Evolutionary conservation across 2,329 filamentous ascomycete genomes (phyloP), one percentile per base, ranked within the genome.

Genomic region (Colletotrichum euphorbiae): DNA sequence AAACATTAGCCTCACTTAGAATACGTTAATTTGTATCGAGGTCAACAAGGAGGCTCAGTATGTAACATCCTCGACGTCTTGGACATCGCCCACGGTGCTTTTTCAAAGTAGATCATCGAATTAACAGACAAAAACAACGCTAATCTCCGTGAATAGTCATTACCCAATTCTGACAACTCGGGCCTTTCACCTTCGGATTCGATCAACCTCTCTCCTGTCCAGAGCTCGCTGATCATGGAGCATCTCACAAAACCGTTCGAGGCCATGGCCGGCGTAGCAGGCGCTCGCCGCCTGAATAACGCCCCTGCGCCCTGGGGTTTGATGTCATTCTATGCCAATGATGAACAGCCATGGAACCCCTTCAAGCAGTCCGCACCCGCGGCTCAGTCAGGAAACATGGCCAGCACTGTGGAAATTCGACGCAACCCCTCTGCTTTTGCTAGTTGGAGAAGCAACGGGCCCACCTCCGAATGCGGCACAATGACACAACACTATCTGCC

Each of bases 331-430:
- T 83, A 80, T 68, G 66, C 71, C 7, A 73, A 65, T 19, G 77
- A 79, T 70, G 78, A 83, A 71, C 80, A 75, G 7, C 83, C 83
- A 57, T 85, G 83, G 83, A 74, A 77, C 19, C 80, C 79, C n/a
- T 76, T 75, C 71, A 19, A 72, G 78, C 15, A 73, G 77, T 21
- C 73, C 33, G 21, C 43, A 12, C 17, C 77, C 28, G 74, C 74
- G 31, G 66, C 75, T 31, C 78, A 77, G 64, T 72, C 77, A 69
- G 73, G 73, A 15, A 74, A 73, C 52, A 74, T 73, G 52, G 67
- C 75, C 19, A 71, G 73, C 38, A 72, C 77, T 13, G 56, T 75
- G 55, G 71, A 71, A 75, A 28, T 70, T 62, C 56, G 71, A 62
- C 74, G 68, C 59, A 69, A 69, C 51, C 56, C 77, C 17, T 28